Base-by-base conservation (phyloP, 2,329 filamentous ascomycete species). In the Colletotrichum tabaci region DNA sequence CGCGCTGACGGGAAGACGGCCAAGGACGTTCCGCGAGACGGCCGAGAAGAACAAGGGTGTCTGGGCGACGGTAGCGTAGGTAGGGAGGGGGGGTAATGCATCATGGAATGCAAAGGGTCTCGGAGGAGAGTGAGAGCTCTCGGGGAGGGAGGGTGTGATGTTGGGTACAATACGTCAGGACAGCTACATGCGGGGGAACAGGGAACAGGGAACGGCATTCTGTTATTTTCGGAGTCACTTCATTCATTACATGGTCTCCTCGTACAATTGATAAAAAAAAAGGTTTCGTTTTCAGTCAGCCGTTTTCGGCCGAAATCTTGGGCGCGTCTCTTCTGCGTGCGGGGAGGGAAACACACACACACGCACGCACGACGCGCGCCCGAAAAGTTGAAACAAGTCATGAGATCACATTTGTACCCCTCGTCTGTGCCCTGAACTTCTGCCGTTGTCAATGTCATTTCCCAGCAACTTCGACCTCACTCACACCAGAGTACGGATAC, bases 1-100 rank as follows among this genome's bases (percentile, higher is more conserved):
- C 23, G 74, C 72, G 2, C 67, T 83, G 40, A 84, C 81, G 9
- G 81, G 82, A 0, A 72, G 73, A 21, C 72, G 74, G 23, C 81
- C 82, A 6, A 77, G n/a, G 13, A 72, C 44, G 18, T 69, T 73
- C 46, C 68, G 68, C 6, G 68, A 72, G 0, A 35, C 64, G 13
- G 72, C 50, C 5, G 49, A 65, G 46, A 44, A 53, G 15, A n/a
- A 50, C 35, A 73, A 67, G 55, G 23, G 30, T 16, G 68, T 40
- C 4, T 72, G 72, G 72, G 63, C 15, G 23, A 50, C 40, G 26
- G n/a, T 5, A 23, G 56, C 23, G 26, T 69, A 23, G 7, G 6
- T 1, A 18, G 18, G 4, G n/a, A 9, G 15, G 42, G 13, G 42
- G 13, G 42, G 2, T 6, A 44, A 9, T 26, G 21, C 2, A 8